Percentiles rank a stretch among this genome's conserved stretches.
Conservation (phyloP, 495 filamentous ascomycete genomes). For the Penicillium malachiteum region DNA sequence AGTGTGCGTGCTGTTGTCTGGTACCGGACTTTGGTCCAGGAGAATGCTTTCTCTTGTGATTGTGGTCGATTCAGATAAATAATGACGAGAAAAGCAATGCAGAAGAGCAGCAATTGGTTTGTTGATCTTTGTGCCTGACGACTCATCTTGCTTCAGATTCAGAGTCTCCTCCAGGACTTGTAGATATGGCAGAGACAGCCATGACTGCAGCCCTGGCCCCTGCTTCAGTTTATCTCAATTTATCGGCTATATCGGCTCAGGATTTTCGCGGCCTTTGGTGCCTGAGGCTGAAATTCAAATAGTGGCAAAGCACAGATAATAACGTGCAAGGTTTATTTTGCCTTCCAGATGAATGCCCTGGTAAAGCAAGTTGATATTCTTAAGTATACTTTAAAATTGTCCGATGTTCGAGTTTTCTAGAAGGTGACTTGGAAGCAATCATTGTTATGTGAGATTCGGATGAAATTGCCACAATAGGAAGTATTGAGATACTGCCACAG, state of each 20-base stretch:
- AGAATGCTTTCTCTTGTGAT: slow-evolving; percentile 24
- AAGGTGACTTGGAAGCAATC: too few relatives aligned
- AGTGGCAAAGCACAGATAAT: too few relatives aligned
- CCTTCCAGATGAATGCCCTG: too few relatives aligned
- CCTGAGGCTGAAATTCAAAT: neutral
- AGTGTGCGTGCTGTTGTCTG: slow-evolving; percentile 25
- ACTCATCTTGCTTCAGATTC: slow-evolving; percentile 14
- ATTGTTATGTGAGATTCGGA: too few relatives aligned
- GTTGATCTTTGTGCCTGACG: slow-evolving; percentile 23
- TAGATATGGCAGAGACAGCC: too few relatives aligned
- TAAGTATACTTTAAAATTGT: too few relatives aligned
- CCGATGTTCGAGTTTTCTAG: too few relatives aligned
- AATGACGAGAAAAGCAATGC: slow-evolving; percentile 28
- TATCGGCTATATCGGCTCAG: neutral
- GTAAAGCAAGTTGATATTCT: too few relatives aligned
- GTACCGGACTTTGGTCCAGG: slow-evolving; percentile 41
- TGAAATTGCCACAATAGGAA: too few relatives aligned
- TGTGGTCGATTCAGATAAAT: slow-evolving; percentile 35
- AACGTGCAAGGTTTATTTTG: too few relatives aligned
- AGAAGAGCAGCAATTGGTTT: slow-evolving; percentile 31
- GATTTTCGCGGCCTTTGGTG: neutral
- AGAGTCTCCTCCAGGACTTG: neutral
- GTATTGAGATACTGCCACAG: too few relatives aligned
- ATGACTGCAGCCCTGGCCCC: too few relatives aligned
- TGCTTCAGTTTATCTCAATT: neutral